Evolutionary conservation across 768 basidiomycete genomes (phyloP).

Genomic region (Glaciozyma martinii): DNA sequence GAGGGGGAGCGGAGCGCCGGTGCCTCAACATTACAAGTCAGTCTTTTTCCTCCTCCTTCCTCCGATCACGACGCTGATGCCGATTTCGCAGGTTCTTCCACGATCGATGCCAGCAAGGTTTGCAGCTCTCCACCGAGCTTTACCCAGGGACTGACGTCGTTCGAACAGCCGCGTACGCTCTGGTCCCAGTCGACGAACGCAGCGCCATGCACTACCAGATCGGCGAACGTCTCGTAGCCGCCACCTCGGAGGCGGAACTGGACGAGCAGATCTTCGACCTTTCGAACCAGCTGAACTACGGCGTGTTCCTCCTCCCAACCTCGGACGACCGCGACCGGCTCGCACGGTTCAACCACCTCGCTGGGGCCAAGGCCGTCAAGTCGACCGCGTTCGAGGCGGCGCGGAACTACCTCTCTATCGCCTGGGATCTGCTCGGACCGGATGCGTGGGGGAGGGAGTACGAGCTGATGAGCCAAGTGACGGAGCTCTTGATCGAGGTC

Average conservation of each 20-base stretch:
- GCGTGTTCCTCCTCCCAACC: slow-evolving; percentile 14
- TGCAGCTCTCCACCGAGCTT: not conserved
- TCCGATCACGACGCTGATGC: not conserved
- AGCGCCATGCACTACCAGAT: slow-evolving; percentile 14
- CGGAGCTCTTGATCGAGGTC: slow-evolving; percentile 18
- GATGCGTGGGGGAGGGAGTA: slow-evolving; percentile 8
- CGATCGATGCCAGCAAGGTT: slow-evolving; percentile 28
- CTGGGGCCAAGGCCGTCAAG: slow-evolving; percentile 10
- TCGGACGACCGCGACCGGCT: slow-evolving; percentile 15
- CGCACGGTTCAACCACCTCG: slow-evolving; percentile 20
- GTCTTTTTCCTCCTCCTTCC: not conserved
- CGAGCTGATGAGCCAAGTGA: slow-evolving; percentile 18
- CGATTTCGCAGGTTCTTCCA: slow-evolving; percentile 20
- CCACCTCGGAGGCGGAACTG: not conserved
- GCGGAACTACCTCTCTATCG: slow-evolving; percentile 12
- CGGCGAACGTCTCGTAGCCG: slow-evolving; percentile 15
- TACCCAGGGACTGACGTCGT: not conserved
- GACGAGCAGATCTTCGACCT: slow-evolving; percentile 26
- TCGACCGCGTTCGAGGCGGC: slow-evolving; percentile 27
- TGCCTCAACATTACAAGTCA: not conserved
- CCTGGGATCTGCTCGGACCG: slow-evolving; percentile 18
- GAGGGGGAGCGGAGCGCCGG: not conserved
- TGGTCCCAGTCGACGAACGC: slow-evolving; percentile 4
- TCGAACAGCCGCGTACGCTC: slow-evolving; percentile 20
- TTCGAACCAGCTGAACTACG: slow-evolving; percentile 27